Base-by-base conservation (phyloP, 768 basidiomycete species). In the Lepiota subincarnata region DNA sequence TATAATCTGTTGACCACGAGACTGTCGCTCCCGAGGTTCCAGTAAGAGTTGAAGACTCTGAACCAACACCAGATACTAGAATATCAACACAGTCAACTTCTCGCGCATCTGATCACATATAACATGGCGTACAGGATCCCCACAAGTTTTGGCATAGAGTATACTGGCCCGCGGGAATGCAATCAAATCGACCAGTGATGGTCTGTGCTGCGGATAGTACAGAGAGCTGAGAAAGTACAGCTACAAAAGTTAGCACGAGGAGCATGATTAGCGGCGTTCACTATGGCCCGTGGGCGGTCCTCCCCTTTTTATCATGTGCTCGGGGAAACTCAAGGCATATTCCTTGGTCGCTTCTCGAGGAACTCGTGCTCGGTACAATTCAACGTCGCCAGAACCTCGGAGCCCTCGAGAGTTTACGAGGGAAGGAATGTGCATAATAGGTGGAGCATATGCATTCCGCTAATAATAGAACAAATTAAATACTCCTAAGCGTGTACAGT, bases 131-230 rank as follows among this genome's bases (percentile, higher is more conserved):
- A 77, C 77, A 47, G 16, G 62, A 59, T 12, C 79, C 80, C 81
- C 81, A 83, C 19, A 79, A 74, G 62, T 83, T 80, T 61, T 82
- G 77, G 68, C 81, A 82, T 40, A 82, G 72, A 0, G 70, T 75
- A 62, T 69, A 83, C 11, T 64, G 62, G 2, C 80, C 80, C 2
- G 52, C 52, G 31, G 52, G 44, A 18, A 53, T 36, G 46, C 44
- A 46, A 20, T 53, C 52, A 36, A 38, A 53, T 13, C 16, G 52
- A 39, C 52, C 52, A 11, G 28, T 39, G 36, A 53, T 53, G 24
- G 52, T 53, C 52, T 53, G 52, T 19, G 44, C 52, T 20, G 22
- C 12, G 1, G 36, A n/a, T 14, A 53, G 43, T 5, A 14, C 37
- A 19, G n/a, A 26, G 18, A 53, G 37, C 37, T 53, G 43, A 19